Percentiles rank a stretch among this genome's conserved stretches.
Evolutionary conservation across 495 filamentous ascomycete species (phyloP).

Genomic region (Aspergillus steynii): DNA sequence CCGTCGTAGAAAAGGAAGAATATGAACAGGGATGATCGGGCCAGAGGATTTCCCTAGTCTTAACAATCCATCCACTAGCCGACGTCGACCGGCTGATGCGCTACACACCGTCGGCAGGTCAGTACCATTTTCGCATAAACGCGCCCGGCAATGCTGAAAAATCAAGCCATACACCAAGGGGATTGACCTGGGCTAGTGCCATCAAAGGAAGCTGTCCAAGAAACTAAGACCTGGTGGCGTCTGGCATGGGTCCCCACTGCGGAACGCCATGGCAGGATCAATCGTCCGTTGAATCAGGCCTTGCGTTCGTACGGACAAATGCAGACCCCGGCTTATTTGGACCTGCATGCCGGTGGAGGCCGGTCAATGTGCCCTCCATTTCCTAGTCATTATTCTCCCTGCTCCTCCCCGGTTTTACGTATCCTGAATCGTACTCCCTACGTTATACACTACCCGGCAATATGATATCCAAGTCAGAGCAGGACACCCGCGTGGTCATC

Average conservation of each 20-base stretch:
- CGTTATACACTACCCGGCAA: background rate
- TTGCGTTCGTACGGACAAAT: background rate
- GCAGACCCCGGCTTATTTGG: background rate
- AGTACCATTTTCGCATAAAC: background rate
- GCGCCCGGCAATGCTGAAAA: background rate
- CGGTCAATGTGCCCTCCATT: background rate
- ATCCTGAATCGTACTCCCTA: background rate
- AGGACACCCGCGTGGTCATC: slow-evolving; percentile 2
- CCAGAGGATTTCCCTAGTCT: background rate
- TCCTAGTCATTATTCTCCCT: background rate
- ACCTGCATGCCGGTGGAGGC: slow-evolving; percentile 1
- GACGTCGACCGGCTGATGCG: background rate
- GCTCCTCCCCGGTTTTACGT: background rate
- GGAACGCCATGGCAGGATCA: background rate
- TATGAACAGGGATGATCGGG: background rate
- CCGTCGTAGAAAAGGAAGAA: background rate
- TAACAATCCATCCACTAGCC: background rate
- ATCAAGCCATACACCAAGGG: background rate
- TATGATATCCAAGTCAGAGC: background rate
- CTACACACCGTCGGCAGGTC: background rate
- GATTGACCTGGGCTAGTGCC: background rate
- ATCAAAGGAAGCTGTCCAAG: background rate
- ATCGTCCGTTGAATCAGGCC: background rate
- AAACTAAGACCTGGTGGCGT: slow-evolving; percentile 1
- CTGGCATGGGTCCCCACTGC: background rate